These are phyloP conservation scores for Macadamia integrifolia DNA, from an alignment of 164 flowering plant genomes.

Conservation along the genomic window DNA sequence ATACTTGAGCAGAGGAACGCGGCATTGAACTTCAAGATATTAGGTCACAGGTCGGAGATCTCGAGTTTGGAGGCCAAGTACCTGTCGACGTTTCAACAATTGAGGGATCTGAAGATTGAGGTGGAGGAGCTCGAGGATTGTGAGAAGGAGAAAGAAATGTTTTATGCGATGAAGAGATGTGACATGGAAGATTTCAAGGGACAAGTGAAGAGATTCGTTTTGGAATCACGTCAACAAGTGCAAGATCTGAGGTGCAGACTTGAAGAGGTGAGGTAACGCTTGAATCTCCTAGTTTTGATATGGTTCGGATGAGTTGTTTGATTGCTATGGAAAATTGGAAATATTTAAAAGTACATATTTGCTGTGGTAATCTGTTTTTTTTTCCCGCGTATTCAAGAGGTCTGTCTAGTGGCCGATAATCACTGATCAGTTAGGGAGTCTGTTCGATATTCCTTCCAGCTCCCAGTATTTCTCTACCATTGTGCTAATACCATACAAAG, in stretches of 20 bases:
- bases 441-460: too few species aligned
- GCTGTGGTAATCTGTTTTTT: too few species aligned
- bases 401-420: too few species aligned
- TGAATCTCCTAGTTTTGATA: too few species aligned
- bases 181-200: slow-evolving; percentile 45
- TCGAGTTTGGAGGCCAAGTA: slow-evolving; percentile 26
- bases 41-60: slow-evolving; percentile 37
- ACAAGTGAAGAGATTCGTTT: slow-evolving; percentile 18
- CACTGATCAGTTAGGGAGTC: too few species aligned
- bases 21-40: slow-evolving; percentile 26
- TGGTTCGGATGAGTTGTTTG: too few species aligned
- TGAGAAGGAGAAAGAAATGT: slow-evolving; percentile 40
- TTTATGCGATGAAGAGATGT: slow-evolving; percentile 26
- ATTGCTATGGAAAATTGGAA: too few species aligned
- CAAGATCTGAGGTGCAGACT: slow-evolving; percentile 22
- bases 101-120: slow-evolving; percentile 46
- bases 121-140: slow-evolving; percentile 38
- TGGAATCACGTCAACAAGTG: slow-evolving; percentile 22
- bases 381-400: too few species aligned
- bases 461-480: too few species aligned
- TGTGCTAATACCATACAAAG: too few species aligned
- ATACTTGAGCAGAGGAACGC: slow-evolving; percentile 43
- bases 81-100: slow-evolving; percentile 18
- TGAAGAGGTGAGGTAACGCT: slow-evolving; percentile 29
- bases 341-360: too few species aligned